Evolutionary conservation across 805 yeast genomes (phyloP), one percentile per base, ranked within the genome.

Genomic region (Candida rishiriensis): DNA sequence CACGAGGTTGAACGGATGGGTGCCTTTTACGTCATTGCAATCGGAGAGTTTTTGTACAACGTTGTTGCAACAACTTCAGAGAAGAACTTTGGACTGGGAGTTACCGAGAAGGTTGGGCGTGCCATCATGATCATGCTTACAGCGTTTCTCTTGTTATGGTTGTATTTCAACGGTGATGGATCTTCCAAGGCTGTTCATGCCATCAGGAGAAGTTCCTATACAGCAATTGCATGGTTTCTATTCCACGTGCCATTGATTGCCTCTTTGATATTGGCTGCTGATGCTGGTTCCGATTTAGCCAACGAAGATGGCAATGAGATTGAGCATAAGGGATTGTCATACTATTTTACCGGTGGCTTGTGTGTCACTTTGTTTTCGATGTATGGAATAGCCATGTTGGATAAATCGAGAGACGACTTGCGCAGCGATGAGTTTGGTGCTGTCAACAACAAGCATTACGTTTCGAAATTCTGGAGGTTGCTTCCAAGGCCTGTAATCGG

Each of bases 1-100:
- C 86, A 81, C 54, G 85, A 80, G 55, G 82, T 78, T 26, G 87
- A 82, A 54, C 59, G 87, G 43, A 70, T 68, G 52, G 70, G 75
- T 2, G 77, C 81, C 0, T 81, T 81, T 54, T 79, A 69, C 42
- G 72, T 80, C 50, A 80, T 82, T 59, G 85, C 84, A 4, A 69
- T 81, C 49, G 87, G 87, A 31, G 86, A 81, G 50, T 81, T 78
- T 50, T 60, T 80, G 12, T 78, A 73, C 53, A 73, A 71, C 34
- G 64, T 76, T 9, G 83, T 78, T 8, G 75, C 79, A 2, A 52
- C 54, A 12, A 39, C 51, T 2, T 59, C 60, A 0, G 63, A 69
- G n/a, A 75, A 79, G 0, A 66, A 78, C 34, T 43, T 51, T 10
- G 76, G 73, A 1, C 44, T 56, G 2, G 83, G 83, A 0, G 64